Evolutionary conservation across 108 stramenopile species (phyloP).

Genomic region (Aurantiochytrium sp.): DNA sequence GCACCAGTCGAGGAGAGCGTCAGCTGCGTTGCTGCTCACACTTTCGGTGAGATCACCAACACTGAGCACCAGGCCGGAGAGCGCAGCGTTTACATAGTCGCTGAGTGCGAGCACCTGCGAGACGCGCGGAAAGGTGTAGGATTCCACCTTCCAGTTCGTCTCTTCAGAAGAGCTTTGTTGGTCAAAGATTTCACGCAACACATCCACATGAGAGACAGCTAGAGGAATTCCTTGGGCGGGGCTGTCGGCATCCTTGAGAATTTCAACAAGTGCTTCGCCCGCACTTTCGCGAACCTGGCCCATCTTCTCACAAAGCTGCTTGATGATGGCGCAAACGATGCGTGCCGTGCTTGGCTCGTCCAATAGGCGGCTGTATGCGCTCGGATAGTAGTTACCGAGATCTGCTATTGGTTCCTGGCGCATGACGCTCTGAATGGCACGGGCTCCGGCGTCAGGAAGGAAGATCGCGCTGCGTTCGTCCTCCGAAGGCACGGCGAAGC

Average conservation of each 20-base stretch:
- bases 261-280: background rate
- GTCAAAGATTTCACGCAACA: background rate
- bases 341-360: background rate
- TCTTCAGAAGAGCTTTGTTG: background rate
- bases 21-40: background rate
- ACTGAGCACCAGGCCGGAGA: background rate
- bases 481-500: background rate
- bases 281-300: background rate
- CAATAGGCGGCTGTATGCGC: background rate
- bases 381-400: background rate
- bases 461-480: background rate
- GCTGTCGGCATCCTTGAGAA: background rate
- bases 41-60: conserved; percentile 8
- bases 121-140: background rate
- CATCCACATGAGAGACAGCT: background rate
- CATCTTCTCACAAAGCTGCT: conserved; percentile 15
- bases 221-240: background rate
- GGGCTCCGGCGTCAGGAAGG: background rate
- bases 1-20: background rate
- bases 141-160: conserved; percentile 1
- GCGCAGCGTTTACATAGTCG: background rate
- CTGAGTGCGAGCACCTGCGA: background rate
- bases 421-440: conserved; percentile 9
- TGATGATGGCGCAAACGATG: background rate
- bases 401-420: background rate